Evolutionary conservation across 768 basidiomycete species (phyloP).

Genomic region (Leccinellum luteum): DNA sequence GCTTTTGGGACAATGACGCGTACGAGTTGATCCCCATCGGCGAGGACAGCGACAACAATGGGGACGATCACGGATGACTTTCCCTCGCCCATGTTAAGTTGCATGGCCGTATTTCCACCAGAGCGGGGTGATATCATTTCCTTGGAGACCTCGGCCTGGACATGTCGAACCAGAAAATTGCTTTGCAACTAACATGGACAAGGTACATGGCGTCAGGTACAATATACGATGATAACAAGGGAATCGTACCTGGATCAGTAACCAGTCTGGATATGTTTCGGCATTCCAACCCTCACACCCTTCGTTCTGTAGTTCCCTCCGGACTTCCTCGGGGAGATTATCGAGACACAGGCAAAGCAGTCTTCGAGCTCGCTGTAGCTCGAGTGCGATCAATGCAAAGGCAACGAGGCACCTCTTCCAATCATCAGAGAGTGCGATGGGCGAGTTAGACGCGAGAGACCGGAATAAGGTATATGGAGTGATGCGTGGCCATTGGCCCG

Average conservation of each 20-base stretch:
- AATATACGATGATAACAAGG: neutral
- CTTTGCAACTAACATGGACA: conserved; percentile 26
- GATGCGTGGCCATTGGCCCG: conserved; percentile 39
- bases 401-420: conserved; percentile 31
- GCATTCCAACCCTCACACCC: conserved; percentile 19
- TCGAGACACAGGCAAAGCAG: conserved; percentile 23
- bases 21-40: conserved; percentile 27
- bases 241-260: conserved; percentile 41
- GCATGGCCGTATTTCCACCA: conserved; percentile 36
- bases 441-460: conserved; percentile 27
- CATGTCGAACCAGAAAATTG: neutral
- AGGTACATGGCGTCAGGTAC: conserved; percentile 2
- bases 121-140: conserved; percentile 33
- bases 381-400: conserved; percentile 29
- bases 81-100: conserved; percentile 37
- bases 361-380: conserved; percentile 37
- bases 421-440: conserved; percentile 5
- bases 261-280: conserved; percentile 34
- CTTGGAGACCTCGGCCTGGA: conserved; percentile 26
- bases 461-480: conserved; percentile 34
- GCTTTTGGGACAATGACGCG: conserved; percentile 30
- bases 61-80: conserved; percentile 37
- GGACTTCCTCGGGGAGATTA: conserved; percentile 30
- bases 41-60: conserved; percentile 23
- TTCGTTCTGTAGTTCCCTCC: conserved; percentile 24